These are phyloP conservation scores for Pittosporum tobira DNA, from an alignment of 129 eudicot species.

Conservation along the genomic window DNA sequence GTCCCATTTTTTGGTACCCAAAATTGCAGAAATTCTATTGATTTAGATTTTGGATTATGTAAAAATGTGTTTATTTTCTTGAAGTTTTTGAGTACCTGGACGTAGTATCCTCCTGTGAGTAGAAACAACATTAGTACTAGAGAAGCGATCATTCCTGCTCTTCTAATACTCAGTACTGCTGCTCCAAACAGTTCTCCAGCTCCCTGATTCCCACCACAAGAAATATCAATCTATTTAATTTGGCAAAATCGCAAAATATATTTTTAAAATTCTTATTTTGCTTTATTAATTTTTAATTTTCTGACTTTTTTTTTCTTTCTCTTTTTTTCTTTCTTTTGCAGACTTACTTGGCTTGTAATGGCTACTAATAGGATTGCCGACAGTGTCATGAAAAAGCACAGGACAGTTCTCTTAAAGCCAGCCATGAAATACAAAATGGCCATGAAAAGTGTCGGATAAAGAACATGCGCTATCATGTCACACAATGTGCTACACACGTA, in stretches of 20 bases:
- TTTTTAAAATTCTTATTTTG: not conserved
- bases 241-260: not conserved
- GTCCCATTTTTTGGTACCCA: too few species aligned
- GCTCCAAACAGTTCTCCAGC: constrained; percentile 97
- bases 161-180: constrained; percentile 75
- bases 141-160: constrained; percentile 93
- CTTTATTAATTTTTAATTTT: not conserved
- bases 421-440: constrained; percentile 86
- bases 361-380: constrained; percentile 54
- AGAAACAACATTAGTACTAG: constrained; percentile 83
- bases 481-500: constrained; percentile 82
- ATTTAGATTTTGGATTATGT: not conserved
- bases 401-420: constrained; percentile 56
- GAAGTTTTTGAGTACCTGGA: constrained; percentile 49
- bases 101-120: constrained; percentile 91
- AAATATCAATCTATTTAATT: not conserved
- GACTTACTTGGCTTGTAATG: constrained; percentile 81
- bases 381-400: constrained; percentile 68
- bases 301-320: too few species aligned
- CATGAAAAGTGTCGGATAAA: constrained; percentile 82
- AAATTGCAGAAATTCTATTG: too few species aligned
- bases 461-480: constrained; percentile 86
- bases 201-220: constrained; percentile 47
- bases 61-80: not conserved
- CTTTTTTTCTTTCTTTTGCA: too few species aligned